Conservation (phyloP, 345 rosid genomes). For the Turnera subulata region DNA sequence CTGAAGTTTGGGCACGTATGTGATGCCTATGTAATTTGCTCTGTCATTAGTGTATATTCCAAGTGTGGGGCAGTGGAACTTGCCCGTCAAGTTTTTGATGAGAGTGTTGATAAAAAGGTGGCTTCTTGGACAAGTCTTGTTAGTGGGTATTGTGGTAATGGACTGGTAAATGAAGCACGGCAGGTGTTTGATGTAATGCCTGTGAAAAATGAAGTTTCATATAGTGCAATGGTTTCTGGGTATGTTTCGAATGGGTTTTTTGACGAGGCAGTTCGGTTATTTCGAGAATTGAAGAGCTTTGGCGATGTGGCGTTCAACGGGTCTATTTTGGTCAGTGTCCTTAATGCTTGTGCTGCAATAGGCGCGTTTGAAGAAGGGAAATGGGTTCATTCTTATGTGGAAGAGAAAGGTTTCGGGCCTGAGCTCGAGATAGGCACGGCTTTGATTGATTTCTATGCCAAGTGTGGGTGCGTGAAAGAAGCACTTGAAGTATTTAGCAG, state of each 20-base stretch:
- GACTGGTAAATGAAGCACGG: slow-evolving; percentile 23
- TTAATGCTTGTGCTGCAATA: slow-evolving; percentile 22
- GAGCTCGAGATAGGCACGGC: slow-evolving; percentile 29
- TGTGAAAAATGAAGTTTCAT: slow-evolving; percentile 25
- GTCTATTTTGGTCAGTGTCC: slow-evolving; percentile 32
- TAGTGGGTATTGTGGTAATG: slow-evolving; percentile 17
- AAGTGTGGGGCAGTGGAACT: slow-evolving; percentile 15
- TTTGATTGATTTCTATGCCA: slow-evolving; percentile 29
- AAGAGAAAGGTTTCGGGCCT: slow-evolving; percentile 14
- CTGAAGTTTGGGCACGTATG: slow-evolving; percentile 22
- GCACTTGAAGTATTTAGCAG: slow-evolving; percentile 24
- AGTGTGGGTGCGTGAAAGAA: slow-evolving; percentile 21
- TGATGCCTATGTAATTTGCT: slow-evolving; percentile 24
- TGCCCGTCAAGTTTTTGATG: slow-evolving; percentile 24
- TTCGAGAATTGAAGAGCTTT: slow-evolving; percentile 21
- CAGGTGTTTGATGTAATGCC: slow-evolving; percentile 28
- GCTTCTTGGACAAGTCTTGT: slow-evolving; percentile 32
- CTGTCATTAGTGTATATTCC: slow-evolving; percentile 19
- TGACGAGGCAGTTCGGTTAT: slow-evolving; percentile 27
- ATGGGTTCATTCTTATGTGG: slow-evolving; percentile 4
- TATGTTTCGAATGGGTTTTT: slow-evolving; percentile 23
- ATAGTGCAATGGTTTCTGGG: slow-evolving; percentile 35
- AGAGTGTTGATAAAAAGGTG: slow-evolving; percentile 11
- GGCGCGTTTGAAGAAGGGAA: too few relatives aligned
- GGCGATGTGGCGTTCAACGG: slow-evolving; percentile 4